phyloP scores from a whole-genome alignment of 371 early-diverging fungal genomes.

The Mortierella sp. region DNA sequence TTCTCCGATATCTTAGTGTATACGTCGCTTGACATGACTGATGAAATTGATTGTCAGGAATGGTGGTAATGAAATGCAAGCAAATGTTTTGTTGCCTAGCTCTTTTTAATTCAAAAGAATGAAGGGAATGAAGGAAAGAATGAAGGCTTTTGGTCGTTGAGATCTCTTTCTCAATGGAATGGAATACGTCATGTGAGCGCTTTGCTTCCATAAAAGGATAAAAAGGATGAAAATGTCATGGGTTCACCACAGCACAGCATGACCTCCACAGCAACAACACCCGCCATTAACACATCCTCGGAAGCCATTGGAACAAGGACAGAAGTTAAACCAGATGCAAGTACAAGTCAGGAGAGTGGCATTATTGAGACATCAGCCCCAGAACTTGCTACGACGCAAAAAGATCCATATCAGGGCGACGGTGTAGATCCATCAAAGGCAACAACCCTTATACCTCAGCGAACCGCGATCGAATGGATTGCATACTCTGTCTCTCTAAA shows the following conservation, averaged over 20 bases:
- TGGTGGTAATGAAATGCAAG: no score
- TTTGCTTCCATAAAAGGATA: constrained; percentile 1
- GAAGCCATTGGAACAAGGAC: neutral
- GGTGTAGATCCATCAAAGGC: constrained; percentile 21
- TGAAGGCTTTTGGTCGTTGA: no score
- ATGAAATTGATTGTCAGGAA: neutral
- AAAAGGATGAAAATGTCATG: neutral
- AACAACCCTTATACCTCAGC: constrained; percentile 9
- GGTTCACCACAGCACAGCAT: neutral
- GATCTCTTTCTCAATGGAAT: no score
- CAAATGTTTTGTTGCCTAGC: no score
- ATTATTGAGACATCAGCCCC: neutral
- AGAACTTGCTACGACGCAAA: neutral
- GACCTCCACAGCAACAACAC: neutral
- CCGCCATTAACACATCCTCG: neutral
- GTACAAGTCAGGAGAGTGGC: neutral
- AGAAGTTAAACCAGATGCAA: neutral
- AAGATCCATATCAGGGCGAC: constrained; percentile 18
- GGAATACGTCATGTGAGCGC: neutral
- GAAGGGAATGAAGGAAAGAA: neutral
- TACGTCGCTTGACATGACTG: constrained; percentile 28
- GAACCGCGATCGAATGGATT: constrained; percentile 26
- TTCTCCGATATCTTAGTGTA: constrained; percentile 40
- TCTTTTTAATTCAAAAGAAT: neutral
- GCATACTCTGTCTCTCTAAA: constrained; percentile 47